Base-by-base conservation (phyloP, 306 rosid genomes). In the Cercis canadensis region DNA sequence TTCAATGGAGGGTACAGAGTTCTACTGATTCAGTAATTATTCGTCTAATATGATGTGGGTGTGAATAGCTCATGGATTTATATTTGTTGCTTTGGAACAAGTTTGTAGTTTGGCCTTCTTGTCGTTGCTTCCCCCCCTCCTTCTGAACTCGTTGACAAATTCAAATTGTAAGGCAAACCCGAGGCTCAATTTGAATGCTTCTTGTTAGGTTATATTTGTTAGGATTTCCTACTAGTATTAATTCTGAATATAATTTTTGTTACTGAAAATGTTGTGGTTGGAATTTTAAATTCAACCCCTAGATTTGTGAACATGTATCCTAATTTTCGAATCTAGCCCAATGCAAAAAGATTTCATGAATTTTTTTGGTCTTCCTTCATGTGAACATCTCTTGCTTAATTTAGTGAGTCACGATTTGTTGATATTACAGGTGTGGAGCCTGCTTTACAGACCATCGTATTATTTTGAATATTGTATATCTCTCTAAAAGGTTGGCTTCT, bases 221-320 rank as follows among this genome's bases (percentile, higher is more conserved):
- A 40, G 32, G 32, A 6, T 47, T 47, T 9, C 2, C 3, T 15
- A 9, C 47, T 45, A 40, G 10, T 36, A 16, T 73, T 57, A 24
- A 55, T 33, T 57, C 18, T 54, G 6, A 1, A 24, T 24, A 24
- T 24, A 16, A 34, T 31, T 32, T 15, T 0, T 52, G 8, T 24
- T 39, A 7, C 16, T 43, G 17, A 15, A 32, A 11, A 49, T 11
- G 57, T 7, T 14, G 29, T 17, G 21, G 7, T 24, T 45, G 4
- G 4, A 67, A 9, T 34, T 61, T 19, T 0, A 11, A 16, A 73
- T 36, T 32, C 24, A 29, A 40, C 50, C 17, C 7, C 18, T 41
- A n/a, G 17, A 36, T 13, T 37, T 37, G 34, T 67, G 65, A 66
- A 70, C 32, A 21, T 51, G 10, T n/a, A n/a, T 57, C 51, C 37